A percentile compares a stretch with the other conserved stretches of the same genome.
Conservation (phyloP, 345 rosid genomes). For the Mercurialis annua region DNA sequence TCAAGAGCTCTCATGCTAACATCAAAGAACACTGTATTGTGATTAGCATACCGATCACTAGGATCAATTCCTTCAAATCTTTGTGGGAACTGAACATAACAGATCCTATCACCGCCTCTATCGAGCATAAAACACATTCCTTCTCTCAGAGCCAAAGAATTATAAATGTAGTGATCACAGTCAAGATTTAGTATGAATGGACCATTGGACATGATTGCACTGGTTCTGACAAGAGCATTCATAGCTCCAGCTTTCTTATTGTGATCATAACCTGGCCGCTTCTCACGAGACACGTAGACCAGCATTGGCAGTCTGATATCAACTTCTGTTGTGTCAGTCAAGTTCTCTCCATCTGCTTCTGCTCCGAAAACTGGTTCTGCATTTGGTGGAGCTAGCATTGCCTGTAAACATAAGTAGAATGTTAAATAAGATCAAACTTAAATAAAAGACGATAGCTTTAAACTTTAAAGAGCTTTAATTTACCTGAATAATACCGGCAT, state of each 20-base stretch:
- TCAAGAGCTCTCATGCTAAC: slow-evolving; percentile 37
- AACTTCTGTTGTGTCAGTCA: slow-evolving; percentile 25
- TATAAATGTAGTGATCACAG: slow-evolving; percentile 34
- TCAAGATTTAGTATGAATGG: slow-evolving; percentile 32
- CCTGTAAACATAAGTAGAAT: slow-evolving; percentile 31
- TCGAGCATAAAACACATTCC: slow-evolving; percentile 41
- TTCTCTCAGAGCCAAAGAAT: slow-evolving; percentile 33
- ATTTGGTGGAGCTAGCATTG: slow-evolving; percentile 80
- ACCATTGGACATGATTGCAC: slow-evolving; percentile 37
- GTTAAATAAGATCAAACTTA: background rate
- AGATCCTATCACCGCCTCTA: slow-evolving; percentile 32
- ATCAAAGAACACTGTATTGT: slow-evolving; percentile 35
- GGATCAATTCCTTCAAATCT: slow-evolving; percentile 40
- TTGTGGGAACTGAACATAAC: slow-evolving; percentile 35
- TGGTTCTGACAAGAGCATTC: slow-evolving; percentile 34
- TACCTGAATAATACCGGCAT: slow-evolving; percentile 83
- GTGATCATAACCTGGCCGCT: slow-evolving; percentile 35
- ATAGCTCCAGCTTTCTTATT: slow-evolving; percentile 37
- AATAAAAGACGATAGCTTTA: too few species aligned
- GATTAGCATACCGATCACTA: slow-evolving; percentile 33
- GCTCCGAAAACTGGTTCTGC: slow-evolving; percentile 49
- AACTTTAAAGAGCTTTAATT: slow-evolving; percentile 5
- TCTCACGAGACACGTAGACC: slow-evolving; percentile 32
- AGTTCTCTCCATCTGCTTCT: slow-evolving; percentile 28
- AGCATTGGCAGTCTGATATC: slow-evolving; percentile 32